Percentiles rank a stretch among this genome's conserved stretches.
phyloP scores from a whole-genome alignment of 495 filamentous ascomycete genomes.

The Tuber indicum region DNA sequence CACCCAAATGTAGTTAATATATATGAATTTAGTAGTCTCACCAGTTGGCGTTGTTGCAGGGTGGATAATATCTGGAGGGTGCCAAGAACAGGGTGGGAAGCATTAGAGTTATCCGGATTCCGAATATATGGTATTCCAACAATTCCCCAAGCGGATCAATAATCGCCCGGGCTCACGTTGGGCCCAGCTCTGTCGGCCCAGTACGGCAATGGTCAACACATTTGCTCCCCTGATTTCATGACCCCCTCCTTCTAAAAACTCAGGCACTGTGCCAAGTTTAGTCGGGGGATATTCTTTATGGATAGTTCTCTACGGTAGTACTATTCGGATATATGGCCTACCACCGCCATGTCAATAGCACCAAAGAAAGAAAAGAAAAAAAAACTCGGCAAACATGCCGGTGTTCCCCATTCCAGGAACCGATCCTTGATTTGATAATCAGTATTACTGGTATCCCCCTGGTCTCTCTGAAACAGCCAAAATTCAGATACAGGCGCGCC shows the following conservation, averaged over 20 bases:
- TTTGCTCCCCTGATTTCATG: background rate
- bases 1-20: no score
- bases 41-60: no score
- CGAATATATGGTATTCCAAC: background rate
- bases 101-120: background rate
- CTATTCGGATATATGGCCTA: background rate
- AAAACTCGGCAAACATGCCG: background rate
- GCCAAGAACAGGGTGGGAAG: background rate
- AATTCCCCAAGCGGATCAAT: background rate
- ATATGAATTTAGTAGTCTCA: no score
- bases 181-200: background rate
- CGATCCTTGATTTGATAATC: background rate
- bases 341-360: background rate
- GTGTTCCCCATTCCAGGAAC: background rate
- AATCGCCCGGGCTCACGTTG: background rate
- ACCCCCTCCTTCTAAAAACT: background rate
- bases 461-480: no score
- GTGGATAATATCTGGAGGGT: no score
- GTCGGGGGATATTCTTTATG: background rate
- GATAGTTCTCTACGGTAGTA: background rate
- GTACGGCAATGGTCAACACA: background rate
- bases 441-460: background rate
- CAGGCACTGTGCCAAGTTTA: background rate
- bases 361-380: background rate
- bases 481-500: no score